phyloP scores from a whole-genome alignment of 1,139 yeast species.

The Protomyces macrosporus region DNA sequence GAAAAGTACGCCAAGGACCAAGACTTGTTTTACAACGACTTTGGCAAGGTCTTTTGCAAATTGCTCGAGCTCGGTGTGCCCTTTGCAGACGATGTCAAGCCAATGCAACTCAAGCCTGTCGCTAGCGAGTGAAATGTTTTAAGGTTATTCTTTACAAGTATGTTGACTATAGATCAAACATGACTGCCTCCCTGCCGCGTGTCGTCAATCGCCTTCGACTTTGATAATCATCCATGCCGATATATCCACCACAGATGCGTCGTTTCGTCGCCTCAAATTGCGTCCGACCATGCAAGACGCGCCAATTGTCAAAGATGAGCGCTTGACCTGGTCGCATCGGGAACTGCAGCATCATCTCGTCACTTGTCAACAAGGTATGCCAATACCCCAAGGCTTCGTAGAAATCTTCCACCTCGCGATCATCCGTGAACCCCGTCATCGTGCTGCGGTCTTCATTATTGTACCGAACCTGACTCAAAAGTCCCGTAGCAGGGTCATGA shows the following conservation, averaged over 20 bases:
- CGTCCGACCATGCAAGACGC: slow-evolving; percentile 67
- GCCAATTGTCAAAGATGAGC: slow-evolving; percentile 69
- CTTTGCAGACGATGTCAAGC: slow-evolving; percentile 18
- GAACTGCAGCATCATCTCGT: slow-evolving; percentile 52
- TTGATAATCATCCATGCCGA: slow-evolving; percentile 64
- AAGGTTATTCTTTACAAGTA: neutral
- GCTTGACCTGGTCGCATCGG: slow-evolving; percentile 60
- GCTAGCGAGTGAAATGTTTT: neutral
- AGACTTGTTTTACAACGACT: slow-evolving; percentile 49
- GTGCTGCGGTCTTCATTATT: slow-evolving; percentile 69
- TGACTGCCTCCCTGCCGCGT: slow-evolving; percentile 42
- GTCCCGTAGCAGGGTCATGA: slow-evolving; percentile 48
- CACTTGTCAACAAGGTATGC: slow-evolving; percentile 51
- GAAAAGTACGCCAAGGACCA: slow-evolving; percentile 53
- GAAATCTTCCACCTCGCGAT: slow-evolving; percentile 49
- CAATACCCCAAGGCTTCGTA: slow-evolving; percentile 58
- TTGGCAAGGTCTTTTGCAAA: slow-evolving; percentile 51
- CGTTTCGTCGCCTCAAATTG: slow-evolving; percentile 60
- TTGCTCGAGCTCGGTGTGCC: slow-evolving; percentile 55
- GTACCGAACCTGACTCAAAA: slow-evolving; percentile 66
- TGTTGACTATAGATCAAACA: slow-evolving; percentile 13
- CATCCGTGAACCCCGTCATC: slow-evolving; percentile 54
- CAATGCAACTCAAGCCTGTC: neutral
- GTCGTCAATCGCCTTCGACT: slow-evolving; percentile 51
- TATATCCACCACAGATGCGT: slow-evolving; percentile 72